phyloP scores from a whole-genome alignment of 495 filamentous ascomycete species.

The Tuber calosporum region DNA sequence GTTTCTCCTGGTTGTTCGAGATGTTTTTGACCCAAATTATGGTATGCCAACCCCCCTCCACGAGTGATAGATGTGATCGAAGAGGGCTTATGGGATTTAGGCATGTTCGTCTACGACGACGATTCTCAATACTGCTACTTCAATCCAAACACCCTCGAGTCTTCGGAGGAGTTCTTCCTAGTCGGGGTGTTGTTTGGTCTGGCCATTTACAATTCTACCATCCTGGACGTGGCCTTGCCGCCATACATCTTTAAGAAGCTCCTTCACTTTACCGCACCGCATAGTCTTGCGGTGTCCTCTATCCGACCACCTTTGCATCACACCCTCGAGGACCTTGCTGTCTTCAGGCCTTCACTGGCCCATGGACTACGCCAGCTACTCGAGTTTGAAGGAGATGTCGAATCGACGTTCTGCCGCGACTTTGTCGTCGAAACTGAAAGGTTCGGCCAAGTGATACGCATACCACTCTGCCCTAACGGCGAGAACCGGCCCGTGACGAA shows the following conservation, averaged over 20 bases:
- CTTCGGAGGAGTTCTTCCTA: constrained; percentile 87
- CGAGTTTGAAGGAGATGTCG: constrained; percentile 78
- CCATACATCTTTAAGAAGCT: constrained; percentile 92
- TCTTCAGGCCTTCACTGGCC: constrained; percentile 72
- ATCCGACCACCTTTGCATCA: constrained; percentile 59
- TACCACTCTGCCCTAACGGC: constrained; percentile 70
- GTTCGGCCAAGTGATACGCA: constrained; percentile 60
- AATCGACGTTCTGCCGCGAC: constrained; percentile 72
- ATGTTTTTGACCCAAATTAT: constrained; percentile 86
- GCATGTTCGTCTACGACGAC: constrained; percentile 89
- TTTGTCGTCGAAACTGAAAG: constrained; percentile 72
- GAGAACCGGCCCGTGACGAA: constrained; percentile 75
- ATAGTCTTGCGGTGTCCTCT: constrained; percentile 49
- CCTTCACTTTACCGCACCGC: constrained; percentile 43
- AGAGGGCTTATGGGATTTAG: constrained; percentile 46
- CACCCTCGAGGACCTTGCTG: constrained; percentile 75
- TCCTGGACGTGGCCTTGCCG: constrained; percentile 81
- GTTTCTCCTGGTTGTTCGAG: constrained; percentile 84
- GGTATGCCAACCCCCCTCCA: constrained; percentile 51
- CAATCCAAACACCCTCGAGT: constrained; percentile 85
- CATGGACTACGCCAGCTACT: constrained; percentile 68
- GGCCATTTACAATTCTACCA: constrained; percentile 94
- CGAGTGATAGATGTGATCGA: not conserved
- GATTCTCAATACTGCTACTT: constrained; percentile 93
- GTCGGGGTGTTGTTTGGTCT: constrained; percentile 83